Percentiles rank a stretch among this genome's conserved stretches.
These are phyloP conservation scores for Phaffomyces opuntiae DNA, from an alignment of 805 yeast genomes.

Conservation along the genomic window DNA sequence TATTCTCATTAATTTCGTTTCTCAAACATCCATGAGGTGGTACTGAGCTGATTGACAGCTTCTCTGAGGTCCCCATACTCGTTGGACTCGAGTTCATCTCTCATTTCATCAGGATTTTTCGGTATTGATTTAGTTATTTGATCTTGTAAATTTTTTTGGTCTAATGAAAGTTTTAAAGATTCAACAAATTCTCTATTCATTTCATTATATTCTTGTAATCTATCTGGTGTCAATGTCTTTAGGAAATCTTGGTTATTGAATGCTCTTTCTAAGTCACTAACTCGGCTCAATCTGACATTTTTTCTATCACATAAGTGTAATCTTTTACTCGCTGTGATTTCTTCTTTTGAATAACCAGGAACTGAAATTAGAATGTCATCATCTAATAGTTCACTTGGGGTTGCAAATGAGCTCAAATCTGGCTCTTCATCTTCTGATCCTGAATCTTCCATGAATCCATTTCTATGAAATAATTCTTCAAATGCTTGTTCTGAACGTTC, in stretches of 20 bases:
- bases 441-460: constrained; percentile 17
- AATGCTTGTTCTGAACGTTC: constrained; percentile 20
- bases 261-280: constrained; percentile 17
- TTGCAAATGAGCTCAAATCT: constrained; percentile 17
- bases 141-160: neutral
- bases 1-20: neutral
- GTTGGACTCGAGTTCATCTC: neutral
- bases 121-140: neutral
- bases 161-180: neutral
- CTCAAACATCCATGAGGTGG: constrained; percentile 6
- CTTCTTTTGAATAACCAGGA: constrained; percentile 23
- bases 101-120: neutral
- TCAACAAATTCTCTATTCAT: constrained; percentile 13
- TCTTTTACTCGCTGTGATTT: constrained; percentile 20
- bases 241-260: constrained; percentile 15
- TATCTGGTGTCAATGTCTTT: constrained; percentile 7
- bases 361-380: constrained; percentile 22
- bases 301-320: constrained; percentile 18
- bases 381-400: constrained; percentile 9
- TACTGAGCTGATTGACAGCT: constrained; percentile 1
- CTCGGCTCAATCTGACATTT: constrained; percentile 19
- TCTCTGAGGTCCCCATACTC: constrained; percentile 4
- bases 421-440: constrained; percentile 24
- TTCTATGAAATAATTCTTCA: constrained; percentile 18
- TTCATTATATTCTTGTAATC: constrained; percentile 14